Evolutionary conservation across 805 yeast genomes (phyloP), one percentile per base, ranked within the genome.

Genomic region (Ogataea populi-albae): DNA sequence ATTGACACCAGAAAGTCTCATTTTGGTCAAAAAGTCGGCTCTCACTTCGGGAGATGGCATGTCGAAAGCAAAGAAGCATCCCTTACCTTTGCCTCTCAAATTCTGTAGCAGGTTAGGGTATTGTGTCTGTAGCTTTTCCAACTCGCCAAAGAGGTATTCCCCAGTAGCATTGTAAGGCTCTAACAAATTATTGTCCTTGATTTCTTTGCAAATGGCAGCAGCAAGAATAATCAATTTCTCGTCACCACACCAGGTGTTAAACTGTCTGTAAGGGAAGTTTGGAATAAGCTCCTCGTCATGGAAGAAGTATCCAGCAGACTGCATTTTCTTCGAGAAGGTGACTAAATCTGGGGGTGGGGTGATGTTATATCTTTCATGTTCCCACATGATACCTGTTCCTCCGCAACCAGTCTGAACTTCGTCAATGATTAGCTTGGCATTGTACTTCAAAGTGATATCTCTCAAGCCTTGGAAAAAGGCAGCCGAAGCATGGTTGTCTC

Each of bases 241-340:
- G 66, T 85, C 95, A 54, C 95, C 95, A 66, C 91, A 83, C 95
- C 95, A 85, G 40, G 95, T 85, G 78, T 85, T 85, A 75, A 85
- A 85, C 71, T 86, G 94, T 62, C 95, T 78, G 73, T 81, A 85
- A n/a, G 94, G 79, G 55, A 64, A 61, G 62, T 77, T 71, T 54
- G 95, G 95, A 49, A 81, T 71, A 41, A 85, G 65, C 52, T 78
- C 81, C 31, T 83, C 79, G 64, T 80, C 77, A 52, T 75, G 78
- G 78, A 79, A 86, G 73, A 73, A 85, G 73, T 78, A 86, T 41
- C 95, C 95, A 26, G 95, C 94, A 37, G 88, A 73, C 69, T 86
- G 95, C 73, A 84, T 83, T 71, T 85, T 85, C 71, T 85, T 85
- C 50, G 91, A 81, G 69, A 85, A 85, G 6, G 94, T 85, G 40